Evolutionary conservation across 2,329 filamentous ascomycete genomes (phyloP).

Genomic region (Sclerotinia borealis): DNA sequence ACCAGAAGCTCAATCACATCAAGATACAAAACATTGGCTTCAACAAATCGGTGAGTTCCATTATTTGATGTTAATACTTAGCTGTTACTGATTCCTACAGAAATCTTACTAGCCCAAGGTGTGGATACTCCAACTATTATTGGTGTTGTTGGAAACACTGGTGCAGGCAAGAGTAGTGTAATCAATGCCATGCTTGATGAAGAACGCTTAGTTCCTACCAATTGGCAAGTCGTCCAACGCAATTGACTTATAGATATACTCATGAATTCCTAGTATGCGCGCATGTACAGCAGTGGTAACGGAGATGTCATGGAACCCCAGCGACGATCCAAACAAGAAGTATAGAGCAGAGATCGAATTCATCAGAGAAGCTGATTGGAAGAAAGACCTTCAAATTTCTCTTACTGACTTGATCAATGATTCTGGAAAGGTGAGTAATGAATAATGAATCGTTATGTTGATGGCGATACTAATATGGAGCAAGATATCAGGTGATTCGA

Average conservation of each 20-base stretch:
- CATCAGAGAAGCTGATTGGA: conserved; percentile 19
- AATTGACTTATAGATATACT: background rate
- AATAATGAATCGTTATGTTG: too few species aligned
- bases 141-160: conserved; percentile 27
- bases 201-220: conserved; percentile 41
- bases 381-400: conserved; percentile 20
- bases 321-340: conserved; percentile 26
- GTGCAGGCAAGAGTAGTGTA: conserved; percentile 26
- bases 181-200: conserved; percentile 39
- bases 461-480: conserved; percentile 27
- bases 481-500: conserved; percentile 22
- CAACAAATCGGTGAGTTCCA: conserved; percentile 21
- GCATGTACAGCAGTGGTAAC: conserved; percentile 15
- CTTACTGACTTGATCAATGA: conserved; percentile 17
- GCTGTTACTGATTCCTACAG: conserved; percentile 10
- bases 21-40: conserved; percentile 26
- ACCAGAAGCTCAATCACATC: conserved; percentile 2
- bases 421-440: conserved; percentile 25
- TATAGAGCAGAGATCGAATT: conserved; percentile 41
- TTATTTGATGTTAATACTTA: background rate
- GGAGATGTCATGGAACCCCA: conserved; percentile 21
- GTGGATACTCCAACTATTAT: conserved; percentile 25
- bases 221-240: conserved; percentile 11
- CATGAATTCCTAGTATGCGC: conserved; percentile 16
- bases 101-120: conserved; percentile 16